Evolutionary conservation across 2,329 filamentous ascomycete genomes (phyloP).

Genomic region (Calonectria hawksworthii): DNA sequence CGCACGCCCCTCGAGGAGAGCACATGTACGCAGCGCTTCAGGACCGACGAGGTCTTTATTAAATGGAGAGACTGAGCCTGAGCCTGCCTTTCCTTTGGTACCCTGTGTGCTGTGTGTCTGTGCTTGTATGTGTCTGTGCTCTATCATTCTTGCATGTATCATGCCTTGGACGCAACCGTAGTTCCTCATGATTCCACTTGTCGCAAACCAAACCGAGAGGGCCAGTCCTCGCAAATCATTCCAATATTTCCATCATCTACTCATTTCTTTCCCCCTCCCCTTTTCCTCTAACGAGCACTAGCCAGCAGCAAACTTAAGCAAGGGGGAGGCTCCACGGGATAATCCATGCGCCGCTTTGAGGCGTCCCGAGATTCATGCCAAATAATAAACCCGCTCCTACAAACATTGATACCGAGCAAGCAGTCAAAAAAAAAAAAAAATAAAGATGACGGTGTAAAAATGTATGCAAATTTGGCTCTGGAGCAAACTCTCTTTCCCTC

Average conservation of each 20-base stretch:
- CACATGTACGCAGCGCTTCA: slow-evolving; percentile 86
- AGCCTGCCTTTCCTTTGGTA: slow-evolving; percentile 15
- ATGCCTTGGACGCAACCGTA: not conserved
- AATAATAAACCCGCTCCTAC: not conserved
- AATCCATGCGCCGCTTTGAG: not conserved
- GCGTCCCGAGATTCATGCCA: not conserved
- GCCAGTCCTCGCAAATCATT: not conserved
- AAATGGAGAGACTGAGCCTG: slow-evolving; percentile 77
- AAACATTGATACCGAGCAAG: not conserved
- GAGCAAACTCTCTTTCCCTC: not conserved
- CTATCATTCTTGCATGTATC: slow-evolving; percentile 11
- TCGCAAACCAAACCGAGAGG: not conserved
- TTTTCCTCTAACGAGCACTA: not conserved
- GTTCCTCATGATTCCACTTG: slow-evolving; percentile 5
- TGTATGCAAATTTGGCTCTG: slow-evolving; percentile 1
- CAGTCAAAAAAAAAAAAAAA: not conserved
- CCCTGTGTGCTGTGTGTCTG: slow-evolving; percentile 7
- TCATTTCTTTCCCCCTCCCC: not conserved
- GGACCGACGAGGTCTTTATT: slow-evolving; percentile 85
- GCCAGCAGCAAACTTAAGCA: not conserved
- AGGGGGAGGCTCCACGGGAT: not conserved
- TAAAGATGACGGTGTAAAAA: not conserved
- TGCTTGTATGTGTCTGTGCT: slow-evolving; percentile 13
- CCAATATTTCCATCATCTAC: slow-evolving; percentile 10
- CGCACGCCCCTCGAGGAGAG: slow-evolving; percentile 83